Base-by-base conservation (phyloP, 2,329 filamentous ascomycete species). In the Tolypocladium guangdongense region DNA sequence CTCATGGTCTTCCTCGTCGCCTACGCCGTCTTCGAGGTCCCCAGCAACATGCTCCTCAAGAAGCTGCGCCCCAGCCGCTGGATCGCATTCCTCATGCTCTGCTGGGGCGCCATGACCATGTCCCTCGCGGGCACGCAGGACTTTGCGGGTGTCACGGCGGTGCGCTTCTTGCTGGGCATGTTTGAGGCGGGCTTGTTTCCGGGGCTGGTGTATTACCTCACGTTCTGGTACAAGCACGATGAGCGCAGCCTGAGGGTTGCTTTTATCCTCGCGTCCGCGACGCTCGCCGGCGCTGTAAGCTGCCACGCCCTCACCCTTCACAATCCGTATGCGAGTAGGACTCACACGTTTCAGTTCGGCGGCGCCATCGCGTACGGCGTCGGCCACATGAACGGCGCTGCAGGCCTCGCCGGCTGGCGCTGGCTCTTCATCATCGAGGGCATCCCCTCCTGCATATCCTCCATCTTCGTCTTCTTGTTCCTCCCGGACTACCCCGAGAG, bases 281-380 rank as follows among this genome's bases (percentile, higher is more conserved):
- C 87, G 0, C 73, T 89, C 1, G 84, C 85, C 0, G 86, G 87
- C 7, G 86, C 86, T 18, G 66, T 68, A 62, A 59, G 66, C 8
- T 4, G 7, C 4, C 6, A 14, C 16, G 12, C 22, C 14, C 8
- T 2, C 16, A 22, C 16, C 4, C 6, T 0, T 18, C 6, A 7
- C 62, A 32, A n/a, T 18, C 7, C 12, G 22, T 7, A 27, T 6
- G n/a, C n/a, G n/a, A n/a, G n/a, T n/a, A n/a, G n/a, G n/a, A 14
- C 22, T 43, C 7, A 43, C 14, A 2, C 5, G 1, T 3, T 16
- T 8, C 33, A 68, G 65, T 88, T 83, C 58, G 86, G 86, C 10
- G 87, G 87, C 2, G 76, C 88, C 1, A 78, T 90, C 10, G 87
- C 87, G 0, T 89, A 84, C 56, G 85, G 76, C 1, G 84, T 90